phyloP scores from a whole-genome alignment of 176 grass and related monocot genomes.

The Lolium rigidum region DNA sequence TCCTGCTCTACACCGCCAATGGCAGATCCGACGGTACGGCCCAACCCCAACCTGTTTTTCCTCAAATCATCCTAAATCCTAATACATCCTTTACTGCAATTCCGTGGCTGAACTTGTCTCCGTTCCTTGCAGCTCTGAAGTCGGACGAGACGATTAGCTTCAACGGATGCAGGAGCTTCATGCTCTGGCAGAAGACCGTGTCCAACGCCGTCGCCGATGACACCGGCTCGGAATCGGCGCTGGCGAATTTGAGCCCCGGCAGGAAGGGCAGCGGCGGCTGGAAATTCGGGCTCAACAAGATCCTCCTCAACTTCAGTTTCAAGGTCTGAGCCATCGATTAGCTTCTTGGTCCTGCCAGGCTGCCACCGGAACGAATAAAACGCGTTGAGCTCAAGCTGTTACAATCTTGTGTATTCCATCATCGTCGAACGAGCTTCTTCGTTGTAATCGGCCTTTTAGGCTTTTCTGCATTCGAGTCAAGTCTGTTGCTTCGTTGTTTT shows the following conservation, averaged over 20 bases:
- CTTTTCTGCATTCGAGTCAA: too few species aligned
- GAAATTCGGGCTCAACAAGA: conserved; percentile 67
- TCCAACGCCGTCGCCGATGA: background rate
- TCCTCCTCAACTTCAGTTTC: conserved; percentile 65
- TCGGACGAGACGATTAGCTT: conserved; percentile 60
- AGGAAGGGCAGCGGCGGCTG: conserved; percentile 53
- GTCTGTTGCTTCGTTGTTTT: too few species aligned
- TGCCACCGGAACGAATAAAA: conserved; percentile 6
- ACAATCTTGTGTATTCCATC: background rate
- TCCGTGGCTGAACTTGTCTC: background rate
- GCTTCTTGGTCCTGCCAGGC: too few species aligned
- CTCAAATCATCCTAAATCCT: too few species aligned
- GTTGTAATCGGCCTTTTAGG: too few species aligned
- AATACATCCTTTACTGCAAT: too few species aligned
- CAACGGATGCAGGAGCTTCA: conserved; percentile 64
- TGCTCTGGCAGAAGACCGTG: conserved; percentile 64
- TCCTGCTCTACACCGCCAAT: conserved; percentile 66
- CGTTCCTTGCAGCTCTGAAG: conserved; percentile 45
- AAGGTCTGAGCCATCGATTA: conserved; percentile 49
- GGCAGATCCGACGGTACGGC: conserved; percentile 66
- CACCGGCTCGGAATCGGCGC: background rate
- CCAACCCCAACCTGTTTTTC: too few species aligned
- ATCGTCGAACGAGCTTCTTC: background rate
- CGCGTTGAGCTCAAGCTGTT: background rate
- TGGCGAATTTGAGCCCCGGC: background rate